Percentiles rank a stretch among this genome's conserved stretches.
phyloP scores from a whole-genome alignment of 257 asterid genomes.

The Fraxinus americana region DNA sequence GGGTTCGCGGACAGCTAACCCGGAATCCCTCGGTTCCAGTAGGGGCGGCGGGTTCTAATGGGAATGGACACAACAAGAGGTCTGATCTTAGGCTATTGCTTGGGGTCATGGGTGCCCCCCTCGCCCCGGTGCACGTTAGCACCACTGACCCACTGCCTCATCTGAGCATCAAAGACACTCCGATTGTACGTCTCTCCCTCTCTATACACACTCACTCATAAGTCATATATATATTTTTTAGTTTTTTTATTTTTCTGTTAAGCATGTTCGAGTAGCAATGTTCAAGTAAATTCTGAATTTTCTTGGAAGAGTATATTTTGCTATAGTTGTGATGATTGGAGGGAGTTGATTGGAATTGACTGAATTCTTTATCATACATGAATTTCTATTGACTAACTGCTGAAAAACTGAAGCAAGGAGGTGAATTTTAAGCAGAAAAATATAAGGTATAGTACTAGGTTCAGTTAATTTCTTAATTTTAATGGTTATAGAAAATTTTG shows the following conservation, averaged over 20 bases:
- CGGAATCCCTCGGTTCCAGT: slow-evolving; percentile 65
- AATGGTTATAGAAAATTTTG: not conserved
- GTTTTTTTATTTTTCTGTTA: not conserved
- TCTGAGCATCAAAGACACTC: slow-evolving; percentile 93
- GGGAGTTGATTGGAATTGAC: not conserved
- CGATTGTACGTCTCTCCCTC: slow-evolving; percentile 56
- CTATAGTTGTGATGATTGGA: not conserved
- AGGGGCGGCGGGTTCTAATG: slow-evolving; percentile 18
- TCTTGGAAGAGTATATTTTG: not conserved
- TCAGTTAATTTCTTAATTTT: slow-evolving; percentile 3
- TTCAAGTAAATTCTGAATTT: not conserved
- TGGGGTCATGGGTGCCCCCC: slow-evolving; percentile 97
- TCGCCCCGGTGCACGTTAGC: slow-evolving; percentile 89
- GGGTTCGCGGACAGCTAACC: slow-evolving; percentile 69
- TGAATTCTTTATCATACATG: not conserved
- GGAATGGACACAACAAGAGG: slow-evolving; percentile 51
- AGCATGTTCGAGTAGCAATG: not conserved
- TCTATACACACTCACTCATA: not conserved
- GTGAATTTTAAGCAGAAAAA: too few relatives aligned
- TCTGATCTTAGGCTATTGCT: slow-evolving; percentile 89
- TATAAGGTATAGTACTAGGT: too few relatives aligned
- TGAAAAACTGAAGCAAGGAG: too few relatives aligned
- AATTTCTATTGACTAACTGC: not conserved
- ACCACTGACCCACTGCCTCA: slow-evolving; percentile 80
- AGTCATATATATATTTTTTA: not conserved